phyloP scores from a whole-genome alignment of 805 yeast genomes.

The Phaffomyces opuntiae region DNA sequence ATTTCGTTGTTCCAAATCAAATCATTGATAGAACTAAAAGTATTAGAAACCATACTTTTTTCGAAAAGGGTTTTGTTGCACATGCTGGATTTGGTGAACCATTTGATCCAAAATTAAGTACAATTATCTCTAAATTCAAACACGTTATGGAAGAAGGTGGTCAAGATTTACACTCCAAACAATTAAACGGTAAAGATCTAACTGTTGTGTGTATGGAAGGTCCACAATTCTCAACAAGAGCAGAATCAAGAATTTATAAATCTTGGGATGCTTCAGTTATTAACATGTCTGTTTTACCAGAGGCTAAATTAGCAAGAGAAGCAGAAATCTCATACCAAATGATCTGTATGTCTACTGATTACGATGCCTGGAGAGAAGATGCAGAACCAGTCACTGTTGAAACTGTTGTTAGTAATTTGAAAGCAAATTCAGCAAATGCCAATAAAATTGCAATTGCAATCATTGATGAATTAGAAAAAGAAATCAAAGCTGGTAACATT shows the following conservation, averaged over 20 bases:
- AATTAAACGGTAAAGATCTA: slow-evolving; percentile 61
- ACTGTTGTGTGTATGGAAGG: slow-evolving; percentile 98
- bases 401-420: slow-evolving; percentile 84
- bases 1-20: slow-evolving; percentile 95
- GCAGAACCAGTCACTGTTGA: slow-evolving; percentile 98
- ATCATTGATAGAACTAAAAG: slow-evolving; percentile 97
- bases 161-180: slow-evolving; percentile 58
- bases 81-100: slow-evolving; percentile 98
- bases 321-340: slow-evolving; percentile 96
- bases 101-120: slow-evolving; percentile 69
- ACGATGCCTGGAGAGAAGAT: slow-evolving; percentile 95
- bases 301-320: slow-evolving; percentile 92
- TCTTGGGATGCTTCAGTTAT: slow-evolving; percentile 92
- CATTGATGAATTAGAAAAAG: slow-evolving; percentile 59
- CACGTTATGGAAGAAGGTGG: slow-evolving; percentile 44
- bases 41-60: slow-evolving; percentile 78
- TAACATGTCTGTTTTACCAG: slow-evolving; percentile 97
- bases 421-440: slow-evolving; percentile 84
- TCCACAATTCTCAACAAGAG: slow-evolving; percentile 95
- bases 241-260: slow-evolving; percentile 83
- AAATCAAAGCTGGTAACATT: slow-evolving; percentile 48
- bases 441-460: slow-evolving; percentile 65
- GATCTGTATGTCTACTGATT: slow-evolving; percentile 98
- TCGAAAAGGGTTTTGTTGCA: slow-evolving; percentile 87
- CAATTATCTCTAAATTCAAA: slow-evolving; percentile 52